These are phyloP conservation scores for Pestalotiopsis sp. DNA, from an alignment of 2,329 filamentous ascomycete species.

Conservation along the genomic window DNA sequence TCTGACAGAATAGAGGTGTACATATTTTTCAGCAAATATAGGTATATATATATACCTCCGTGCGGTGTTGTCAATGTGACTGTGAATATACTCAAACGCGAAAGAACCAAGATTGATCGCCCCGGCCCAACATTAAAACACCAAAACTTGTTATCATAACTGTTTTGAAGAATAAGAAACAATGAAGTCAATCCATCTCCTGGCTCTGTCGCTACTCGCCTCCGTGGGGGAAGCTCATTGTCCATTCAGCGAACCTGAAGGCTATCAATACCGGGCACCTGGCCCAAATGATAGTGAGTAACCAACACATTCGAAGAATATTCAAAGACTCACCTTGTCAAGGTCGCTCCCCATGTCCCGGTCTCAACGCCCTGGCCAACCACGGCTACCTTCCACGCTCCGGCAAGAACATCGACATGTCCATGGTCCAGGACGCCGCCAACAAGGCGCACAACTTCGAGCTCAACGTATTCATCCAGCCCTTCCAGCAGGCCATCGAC, in stretches of 20 bases:
- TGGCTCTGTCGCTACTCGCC: not conserved
- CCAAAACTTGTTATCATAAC: not conserved
- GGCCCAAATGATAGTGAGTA: not conserved
- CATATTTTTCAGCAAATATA: not conserved
- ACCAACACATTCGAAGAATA: not conserved
- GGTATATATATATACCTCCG: not conserved
- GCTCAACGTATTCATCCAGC: not conserved
- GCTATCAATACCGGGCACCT: not conserved
- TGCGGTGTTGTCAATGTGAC: not conserved
- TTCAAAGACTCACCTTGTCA: not conserved
- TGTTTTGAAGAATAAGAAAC: not conserved
- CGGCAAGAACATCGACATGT: not conserved
- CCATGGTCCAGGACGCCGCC: not conserved
- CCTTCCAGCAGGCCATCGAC: not conserved
- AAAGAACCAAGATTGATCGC: not conserved
- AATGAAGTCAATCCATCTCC: not conserved
- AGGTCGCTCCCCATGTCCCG: slow-evolving; percentile 1
- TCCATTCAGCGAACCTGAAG: not conserved
- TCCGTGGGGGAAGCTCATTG: not conserved
- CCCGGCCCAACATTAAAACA: not conserved
- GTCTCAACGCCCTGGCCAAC: slow-evolving; percentile 6
- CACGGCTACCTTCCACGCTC: slow-evolving; percentile 2
- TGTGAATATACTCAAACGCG: not conserved
- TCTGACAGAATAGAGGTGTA: not conserved
- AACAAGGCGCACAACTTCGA: not conserved